Conservation (phyloP, 208 protist genomes). For the Leishmania amazonensis region DNA sequence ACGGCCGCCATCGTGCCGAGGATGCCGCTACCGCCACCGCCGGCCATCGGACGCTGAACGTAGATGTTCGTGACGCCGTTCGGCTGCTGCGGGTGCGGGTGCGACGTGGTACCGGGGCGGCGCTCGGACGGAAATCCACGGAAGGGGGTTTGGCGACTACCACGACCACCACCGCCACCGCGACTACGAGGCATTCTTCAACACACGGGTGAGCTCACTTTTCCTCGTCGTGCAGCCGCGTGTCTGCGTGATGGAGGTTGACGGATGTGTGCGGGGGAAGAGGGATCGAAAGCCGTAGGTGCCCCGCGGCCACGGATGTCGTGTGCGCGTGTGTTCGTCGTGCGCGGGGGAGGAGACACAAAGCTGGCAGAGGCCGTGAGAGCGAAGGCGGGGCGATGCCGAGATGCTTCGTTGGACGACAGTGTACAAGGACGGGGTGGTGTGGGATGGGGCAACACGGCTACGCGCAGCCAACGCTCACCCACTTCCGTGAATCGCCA, state of each 20-base stretch:
- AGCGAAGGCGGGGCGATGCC: too few relatives aligned
- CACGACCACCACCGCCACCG: not conserved
- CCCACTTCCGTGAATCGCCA: not conserved
- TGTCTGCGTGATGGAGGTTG: not conserved
- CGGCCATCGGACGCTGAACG: conserved; percentile 53
- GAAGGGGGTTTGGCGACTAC: not conserved
- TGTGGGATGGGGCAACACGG: too few relatives aligned
- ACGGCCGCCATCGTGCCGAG: conserved; percentile 86
- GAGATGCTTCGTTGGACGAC: too few relatives aligned
- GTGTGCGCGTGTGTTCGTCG: too few relatives aligned
- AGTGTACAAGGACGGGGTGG: too few relatives aligned
- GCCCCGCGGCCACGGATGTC: not conserved
- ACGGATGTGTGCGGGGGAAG: not conserved
- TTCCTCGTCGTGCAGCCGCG: not conserved
- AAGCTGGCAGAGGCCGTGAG: too few relatives aligned
- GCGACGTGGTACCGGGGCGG: conserved; percentile 1
- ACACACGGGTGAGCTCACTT: not conserved
- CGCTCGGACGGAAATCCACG: not conserved
- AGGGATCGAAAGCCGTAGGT: too few relatives aligned
- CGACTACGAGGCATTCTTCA: not conserved
- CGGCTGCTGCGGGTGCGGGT: conserved; percentile 35
- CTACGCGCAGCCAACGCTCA: too few relatives aligned
- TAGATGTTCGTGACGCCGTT: conserved; percentile 76
- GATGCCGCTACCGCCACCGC: conserved; percentile 66
- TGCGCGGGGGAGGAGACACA: too few relatives aligned